Conservation (phyloP, 2,329 filamentous ascomycete genomes). For the Colletotrichum viniferum region DNA sequence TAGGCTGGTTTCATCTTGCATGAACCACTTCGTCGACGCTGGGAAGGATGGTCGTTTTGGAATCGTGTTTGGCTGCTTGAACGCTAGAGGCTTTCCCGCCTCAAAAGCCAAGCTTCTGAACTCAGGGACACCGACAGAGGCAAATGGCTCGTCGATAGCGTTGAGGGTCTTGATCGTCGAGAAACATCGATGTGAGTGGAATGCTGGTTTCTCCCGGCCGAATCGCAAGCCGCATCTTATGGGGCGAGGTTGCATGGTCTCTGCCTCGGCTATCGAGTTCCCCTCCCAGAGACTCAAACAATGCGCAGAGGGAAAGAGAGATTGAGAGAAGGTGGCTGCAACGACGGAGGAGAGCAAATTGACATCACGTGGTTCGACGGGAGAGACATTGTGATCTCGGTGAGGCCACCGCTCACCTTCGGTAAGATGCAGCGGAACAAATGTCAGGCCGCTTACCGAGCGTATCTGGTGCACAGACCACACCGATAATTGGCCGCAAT, state of each 20-base stretch:
- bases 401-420: neutral
- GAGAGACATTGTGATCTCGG: neutral
- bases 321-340: neutral
- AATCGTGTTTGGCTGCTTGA: slow-evolving; percentile 23
- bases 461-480: neutral
- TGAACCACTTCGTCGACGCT: slow-evolving; percentile 32
- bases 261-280: neutral
- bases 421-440: neutral
- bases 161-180: neutral
- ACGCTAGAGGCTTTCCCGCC: slow-evolving; percentile 21
- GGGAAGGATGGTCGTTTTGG: slow-evolving; percentile 23
- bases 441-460: neutral
- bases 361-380: neutral
- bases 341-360: neutral
- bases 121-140: neutral
- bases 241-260: neutral
- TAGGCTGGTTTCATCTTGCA: neutral
- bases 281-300: neutral
- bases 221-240: neutral
- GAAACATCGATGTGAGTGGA: neutral
- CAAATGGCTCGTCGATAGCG: neutral
- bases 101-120: slow-evolving; percentile 8
- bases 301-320: neutral
- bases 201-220: neutral
- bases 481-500: neutral